Evolutionary conservation across 441 rosid species (phyloP).

Genomic region (Gossypium schwendimanii): DNA sequence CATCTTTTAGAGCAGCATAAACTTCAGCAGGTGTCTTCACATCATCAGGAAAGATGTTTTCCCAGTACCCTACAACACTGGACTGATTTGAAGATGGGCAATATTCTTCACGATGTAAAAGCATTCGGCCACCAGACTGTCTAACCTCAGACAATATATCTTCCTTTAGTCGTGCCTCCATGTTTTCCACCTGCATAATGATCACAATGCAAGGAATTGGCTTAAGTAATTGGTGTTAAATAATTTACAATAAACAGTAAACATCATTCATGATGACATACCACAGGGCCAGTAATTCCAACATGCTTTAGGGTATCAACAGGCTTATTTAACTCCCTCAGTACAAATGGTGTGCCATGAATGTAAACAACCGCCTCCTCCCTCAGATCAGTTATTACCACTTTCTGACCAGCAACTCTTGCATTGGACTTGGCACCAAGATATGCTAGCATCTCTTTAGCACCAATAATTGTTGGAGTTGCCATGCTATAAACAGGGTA

Average conservation of each 20-base stretch:
- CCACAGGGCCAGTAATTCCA: conserved; percentile 91
- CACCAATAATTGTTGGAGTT: conserved; percentile 82
- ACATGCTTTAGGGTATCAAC: conserved; percentile 94
- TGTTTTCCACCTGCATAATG: conserved; percentile 68
- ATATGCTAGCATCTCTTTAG: conserved; percentile 84
- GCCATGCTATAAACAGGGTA: conserved; percentile 99
- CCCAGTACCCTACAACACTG: conserved; percentile 92
- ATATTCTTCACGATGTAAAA: conserved; percentile 94
- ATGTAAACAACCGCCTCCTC: conserved; percentile 98
- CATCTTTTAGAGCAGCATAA: conserved; percentile 68
- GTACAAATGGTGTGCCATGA: conserved; percentile 89
- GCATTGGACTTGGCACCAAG: conserved; percentile 55
- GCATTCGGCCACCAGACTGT: conserved; percentile 79
- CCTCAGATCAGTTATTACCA: conserved; percentile 78
- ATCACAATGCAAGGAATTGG: conserved; percentile 13
- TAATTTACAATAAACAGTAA: not conserved
- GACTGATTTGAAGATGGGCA: conserved; percentile 65
- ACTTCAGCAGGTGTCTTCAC: conserved; percentile 95
- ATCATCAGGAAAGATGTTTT: conserved; percentile 72
- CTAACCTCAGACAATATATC: conserved; percentile 76
- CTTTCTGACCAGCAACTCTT: conserved; percentile 43
- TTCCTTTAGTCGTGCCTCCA: conserved; percentile 86
- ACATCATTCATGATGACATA: conserved; percentile 28
- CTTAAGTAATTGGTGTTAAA: conserved; percentile 8
- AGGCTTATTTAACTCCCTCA: conserved; percentile 90